Evolutionary conservation across 2,329 filamentous ascomycete genomes (phyloP), one percentile per base, ranked within the genome.

Genomic region (Talaromyces sp.): DNA sequence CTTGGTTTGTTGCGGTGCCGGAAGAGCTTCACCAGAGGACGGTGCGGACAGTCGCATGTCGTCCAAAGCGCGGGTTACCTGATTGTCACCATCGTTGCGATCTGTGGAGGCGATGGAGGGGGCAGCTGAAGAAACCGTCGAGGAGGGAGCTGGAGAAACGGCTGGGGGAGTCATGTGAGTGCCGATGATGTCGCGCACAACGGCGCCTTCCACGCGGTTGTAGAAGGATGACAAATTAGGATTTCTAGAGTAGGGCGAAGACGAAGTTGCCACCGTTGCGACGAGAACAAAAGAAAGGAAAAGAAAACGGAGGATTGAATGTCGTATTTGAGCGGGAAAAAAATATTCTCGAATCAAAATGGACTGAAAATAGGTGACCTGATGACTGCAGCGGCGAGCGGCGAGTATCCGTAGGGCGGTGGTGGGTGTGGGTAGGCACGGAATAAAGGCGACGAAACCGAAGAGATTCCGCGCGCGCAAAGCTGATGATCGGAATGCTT

Each of bases 11-110:
- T 54, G 70, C 66, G 69, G 75, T 24, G 70, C 56, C 67, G 77
- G 72, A 63, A 75, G 72, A 27, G 68, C 68, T 62, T 76, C 74
- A 69, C 77, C 77, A 67, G 77, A 77, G 66, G 68, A 65, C 22
- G 63, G 60, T 62, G 72, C 71, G 69, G 75, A 75, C 68, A 79
- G 71, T 68, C 77, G 77, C 70, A 78, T 77, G 73, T 78, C 78
- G 76, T 78, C 78, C 63, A 79, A 65, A 71, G 78, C 75, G 62
- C 74, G 73, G 77, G 78, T 76, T 79, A 81, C 74, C 77, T 77
- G 72, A 67, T 70, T 69, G 57, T 78, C 75, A 70, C 74, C 75
- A 77, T 78, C 72, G 65, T 68, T 72, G 61, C 77, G 74, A 67
- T 77, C 73, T 62, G 76, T 80, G 66, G 75, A 75, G 67, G 76